A percentile compares a stretch with the other conserved stretches of the same genome.
phyloP scores from a whole-genome alignment of 805 yeast genomes.

The Peterozyma xylosa region DNA sequence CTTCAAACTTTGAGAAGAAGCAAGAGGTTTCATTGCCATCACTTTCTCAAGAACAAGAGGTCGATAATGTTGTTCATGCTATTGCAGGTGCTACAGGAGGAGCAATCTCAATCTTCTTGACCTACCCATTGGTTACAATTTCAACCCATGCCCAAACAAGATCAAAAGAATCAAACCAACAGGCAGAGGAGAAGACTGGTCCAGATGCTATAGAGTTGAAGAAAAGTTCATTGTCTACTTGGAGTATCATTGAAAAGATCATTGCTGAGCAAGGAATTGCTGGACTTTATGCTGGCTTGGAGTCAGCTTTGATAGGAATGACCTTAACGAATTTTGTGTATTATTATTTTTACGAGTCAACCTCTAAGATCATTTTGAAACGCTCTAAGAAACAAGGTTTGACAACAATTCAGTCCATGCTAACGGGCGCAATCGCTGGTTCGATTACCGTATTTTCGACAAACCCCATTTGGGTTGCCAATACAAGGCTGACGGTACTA shows the following conservation, averaged over 20 bases:
- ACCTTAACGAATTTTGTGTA: constrained; percentile 81
- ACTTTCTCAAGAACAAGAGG: constrained; percentile 21
- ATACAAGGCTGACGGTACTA: constrained; percentile 75
- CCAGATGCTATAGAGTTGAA: constrained; percentile 15
- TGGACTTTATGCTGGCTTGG: constrained; percentile 80
- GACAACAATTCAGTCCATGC: constrained; percentile 59
- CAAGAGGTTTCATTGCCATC: background rate
- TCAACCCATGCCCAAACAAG: constrained; percentile 87
- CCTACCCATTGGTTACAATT: constrained; percentile 83
- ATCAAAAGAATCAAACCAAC: constrained; percentile 11
- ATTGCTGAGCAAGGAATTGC: constrained; percentile 38
- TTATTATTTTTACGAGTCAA: constrained; percentile 82
- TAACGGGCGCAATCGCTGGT: constrained; percentile 83
- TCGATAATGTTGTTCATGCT: constrained; percentile 72
- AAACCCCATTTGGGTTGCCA: constrained; percentile 93
- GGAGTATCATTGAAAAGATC: background rate
- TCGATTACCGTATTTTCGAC: constrained; percentile 73
- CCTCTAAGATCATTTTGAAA: constrained; percentile 24
- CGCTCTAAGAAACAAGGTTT: constrained; percentile 27
- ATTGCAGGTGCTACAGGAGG: constrained; percentile 94
- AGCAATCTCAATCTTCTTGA: constrained; percentile 75
- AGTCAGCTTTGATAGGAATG: constrained; percentile 81
- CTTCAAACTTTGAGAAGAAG: no score
- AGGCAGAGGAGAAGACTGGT: constrained; percentile 9
- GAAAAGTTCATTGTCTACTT: constrained; percentile 6